Conservation (phyloP, 139 green algal species). For the Chlamydomonas sphaeroides region DNA sequence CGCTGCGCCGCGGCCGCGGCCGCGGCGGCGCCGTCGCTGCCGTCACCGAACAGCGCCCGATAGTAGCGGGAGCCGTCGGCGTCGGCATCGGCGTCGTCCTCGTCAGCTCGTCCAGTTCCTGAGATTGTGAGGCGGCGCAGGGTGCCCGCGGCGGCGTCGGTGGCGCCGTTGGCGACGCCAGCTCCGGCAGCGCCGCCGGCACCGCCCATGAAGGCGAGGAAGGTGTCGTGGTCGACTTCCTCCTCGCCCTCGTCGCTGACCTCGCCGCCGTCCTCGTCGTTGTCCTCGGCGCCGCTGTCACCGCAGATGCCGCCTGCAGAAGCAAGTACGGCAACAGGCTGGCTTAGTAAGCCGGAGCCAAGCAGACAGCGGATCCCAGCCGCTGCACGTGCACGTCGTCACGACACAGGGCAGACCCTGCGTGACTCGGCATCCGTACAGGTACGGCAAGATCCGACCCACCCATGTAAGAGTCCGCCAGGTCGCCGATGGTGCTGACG, state of each 20-base stretch:
- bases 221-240: slow-evolving; percentile 24
- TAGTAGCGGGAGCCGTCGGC: slow-evolving; percentile 10
- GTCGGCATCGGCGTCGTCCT: neutral
- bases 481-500: slow-evolving; percentile 16
- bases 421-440: no score
- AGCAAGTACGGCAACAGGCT: no score
- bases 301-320: slow-evolving; percentile 6
- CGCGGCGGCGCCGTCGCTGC: neutral
- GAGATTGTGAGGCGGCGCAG: no score
- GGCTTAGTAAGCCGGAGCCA: no score
- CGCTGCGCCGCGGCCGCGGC: neutral
- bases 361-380: no score
- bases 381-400: no score
- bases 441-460: neutral
- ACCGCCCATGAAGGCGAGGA: slow-evolving; percentile 21
- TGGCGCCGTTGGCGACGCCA: neutral
- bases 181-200: no score
- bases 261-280: slow-evolving; percentile 7
- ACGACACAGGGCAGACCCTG: no score
- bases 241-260: slow-evolving; percentile 12
- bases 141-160: no score
- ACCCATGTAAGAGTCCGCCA: slow-evolving; percentile 18
- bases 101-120: no score
- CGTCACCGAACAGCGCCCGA: slow-evolving; percentile 8
- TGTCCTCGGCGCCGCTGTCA: slow-evolving; percentile 23